Percentiles rank a stretch among this genome's conserved stretches.
phyloP scores from a whole-genome alignment of 2,329 filamentous ascomycete species.

The Aspergillus japonicus region DNA sequence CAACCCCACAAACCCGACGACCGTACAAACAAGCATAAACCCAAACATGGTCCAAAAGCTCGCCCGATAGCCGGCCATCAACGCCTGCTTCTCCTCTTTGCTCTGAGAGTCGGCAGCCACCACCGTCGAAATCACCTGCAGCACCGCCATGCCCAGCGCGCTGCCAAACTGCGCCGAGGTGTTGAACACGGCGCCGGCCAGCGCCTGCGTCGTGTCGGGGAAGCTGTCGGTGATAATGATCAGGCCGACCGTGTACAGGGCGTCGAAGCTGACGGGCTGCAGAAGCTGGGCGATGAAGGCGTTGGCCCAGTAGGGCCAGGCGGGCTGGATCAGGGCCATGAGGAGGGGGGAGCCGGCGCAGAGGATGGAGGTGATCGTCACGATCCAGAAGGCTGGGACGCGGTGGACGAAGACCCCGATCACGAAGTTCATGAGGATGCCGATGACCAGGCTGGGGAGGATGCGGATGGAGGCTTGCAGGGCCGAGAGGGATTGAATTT shows the following conservation, averaged over 20 bases:
- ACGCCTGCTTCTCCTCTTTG: conserved; percentile 26
- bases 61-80: conserved; percentile 54
- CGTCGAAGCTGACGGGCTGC: conserved; percentile 24
- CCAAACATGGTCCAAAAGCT: conserved; percentile 56
- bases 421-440: conserved; percentile 43
- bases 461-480: conserved; percentile 49
- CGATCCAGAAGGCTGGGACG: conserved; percentile 42
- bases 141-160: conserved; percentile 53
- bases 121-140: conserved; percentile 46
- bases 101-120: conserved; percentile 23
- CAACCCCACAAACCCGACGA: conserved; percentile 46
- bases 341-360: conserved; percentile 51
- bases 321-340: conserved; percentile 54
- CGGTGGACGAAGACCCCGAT: conserved; percentile 50
- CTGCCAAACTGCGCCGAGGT: conserved; percentile 58
- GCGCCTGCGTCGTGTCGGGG: conserved; percentile 49
- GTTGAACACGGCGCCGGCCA: conserved; percentile 63
- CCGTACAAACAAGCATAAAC: conserved; percentile 40
- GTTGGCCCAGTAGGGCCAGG: conserved; percentile 54
- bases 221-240: conserved; percentile 19
- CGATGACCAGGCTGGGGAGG: conserved; percentile 48
- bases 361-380: conserved; percentile 43
- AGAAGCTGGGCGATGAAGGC: conserved; percentile 42
- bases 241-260: conserved; percentile 16
- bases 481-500: conserved; percentile 49